Percentiles rank a stretch among this genome's conserved stretches.
Conservation (phyloP, 2,329 filamentous ascomycete species). For the Waltergamsia citrina region DNA sequence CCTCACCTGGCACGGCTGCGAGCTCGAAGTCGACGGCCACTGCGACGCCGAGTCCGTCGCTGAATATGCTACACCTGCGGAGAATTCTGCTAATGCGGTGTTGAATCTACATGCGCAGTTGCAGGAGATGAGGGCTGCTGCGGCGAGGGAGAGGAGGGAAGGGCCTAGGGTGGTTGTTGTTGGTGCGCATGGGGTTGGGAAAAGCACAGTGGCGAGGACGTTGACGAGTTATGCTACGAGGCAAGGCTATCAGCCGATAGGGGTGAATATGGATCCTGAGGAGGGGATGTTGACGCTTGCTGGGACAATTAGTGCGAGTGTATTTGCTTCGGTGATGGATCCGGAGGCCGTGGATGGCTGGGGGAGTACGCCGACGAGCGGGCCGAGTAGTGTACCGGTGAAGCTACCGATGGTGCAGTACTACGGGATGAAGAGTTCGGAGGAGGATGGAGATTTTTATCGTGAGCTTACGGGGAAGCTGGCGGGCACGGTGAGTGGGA, state of each 20-base stretch:
- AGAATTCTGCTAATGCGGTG: slow-evolving; percentile 73
- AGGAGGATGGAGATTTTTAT: slow-evolving; percentile 65
- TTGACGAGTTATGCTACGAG: slow-evolving; percentile 73
- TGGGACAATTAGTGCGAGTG: slow-evolving; percentile 76
- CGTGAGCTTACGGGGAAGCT: slow-evolving; percentile 66
- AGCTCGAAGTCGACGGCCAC: slow-evolving; percentile 63
- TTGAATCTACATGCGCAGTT: slow-evolving; percentile 85
- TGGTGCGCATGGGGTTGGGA: slow-evolving; percentile 65
- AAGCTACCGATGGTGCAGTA: slow-evolving; percentile 90
- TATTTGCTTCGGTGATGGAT: slow-evolving; percentile 80
- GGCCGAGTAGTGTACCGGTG: slow-evolving; percentile 77
- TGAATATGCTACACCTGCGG: slow-evolving; percentile 57
- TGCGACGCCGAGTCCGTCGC: slow-evolving; percentile 46
- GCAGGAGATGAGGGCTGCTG: slow-evolving; percentile 58
- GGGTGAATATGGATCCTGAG: slow-evolving; percentile 75
- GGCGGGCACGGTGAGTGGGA: slow-evolving; percentile 67
- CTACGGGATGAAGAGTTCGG: slow-evolving; percentile 65
- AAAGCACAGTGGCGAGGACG: slow-evolving; percentile 71
- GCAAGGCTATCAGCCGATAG: slow-evolving; percentile 63
- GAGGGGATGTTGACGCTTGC: slow-evolving; percentile 73
- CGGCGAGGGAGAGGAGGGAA: slow-evolving; percentile 34
- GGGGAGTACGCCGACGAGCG: slow-evolving; percentile 84
- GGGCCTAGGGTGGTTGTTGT: slow-evolving; percentile 81
- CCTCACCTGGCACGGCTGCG: slow-evolving; percentile 86
- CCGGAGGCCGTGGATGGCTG: slow-evolving; percentile 71